Evolutionary conservation across 108 stramenopile genomes (phyloP).

Genomic region (Ochromonas danica): DNA sequence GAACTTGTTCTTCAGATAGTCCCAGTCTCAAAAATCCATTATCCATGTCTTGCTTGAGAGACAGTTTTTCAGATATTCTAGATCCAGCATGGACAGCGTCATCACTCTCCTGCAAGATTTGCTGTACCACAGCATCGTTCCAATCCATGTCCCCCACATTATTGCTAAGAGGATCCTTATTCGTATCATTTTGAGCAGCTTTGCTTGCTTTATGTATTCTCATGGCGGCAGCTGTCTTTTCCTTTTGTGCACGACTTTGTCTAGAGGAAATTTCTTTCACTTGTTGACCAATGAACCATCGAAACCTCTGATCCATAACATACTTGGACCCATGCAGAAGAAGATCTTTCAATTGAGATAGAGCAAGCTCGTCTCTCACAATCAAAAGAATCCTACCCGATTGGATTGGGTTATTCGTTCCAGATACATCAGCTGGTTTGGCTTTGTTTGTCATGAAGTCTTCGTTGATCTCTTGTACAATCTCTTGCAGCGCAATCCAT

Average conservation of each 20-base stretch:
- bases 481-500: slow-evolving; percentile 71
- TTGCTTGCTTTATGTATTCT: no score
- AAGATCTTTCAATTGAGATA: slow-evolving; percentile 61
- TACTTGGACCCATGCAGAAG: slow-evolving; percentile 41
- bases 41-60: no score
- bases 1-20: neutral
- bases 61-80: no score
- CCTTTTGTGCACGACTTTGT: no score
- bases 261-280: no score
- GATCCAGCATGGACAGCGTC: no score
- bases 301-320: slow-evolving; percentile 18
- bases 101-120: no score
- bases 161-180: no score
- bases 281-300: slow-evolving; percentile 11
- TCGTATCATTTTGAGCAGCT: no score
- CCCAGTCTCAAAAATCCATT: neutral
- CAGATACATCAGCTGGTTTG: slow-evolving; percentile 36
- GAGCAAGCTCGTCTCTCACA: slow-evolving; percentile 79
- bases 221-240: no score
- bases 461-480: slow-evolving; percentile 76
- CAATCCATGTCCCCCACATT: no score
- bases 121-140: no score
- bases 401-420: slow-evolving; percentile 30
- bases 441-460: slow-evolving; percentile 6
- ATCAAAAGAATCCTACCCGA: slow-evolving; percentile 68